Evolutionary conservation across 176 grass and related monocot species (phyloP).

Genomic region (Juncus effusus): DNA sequence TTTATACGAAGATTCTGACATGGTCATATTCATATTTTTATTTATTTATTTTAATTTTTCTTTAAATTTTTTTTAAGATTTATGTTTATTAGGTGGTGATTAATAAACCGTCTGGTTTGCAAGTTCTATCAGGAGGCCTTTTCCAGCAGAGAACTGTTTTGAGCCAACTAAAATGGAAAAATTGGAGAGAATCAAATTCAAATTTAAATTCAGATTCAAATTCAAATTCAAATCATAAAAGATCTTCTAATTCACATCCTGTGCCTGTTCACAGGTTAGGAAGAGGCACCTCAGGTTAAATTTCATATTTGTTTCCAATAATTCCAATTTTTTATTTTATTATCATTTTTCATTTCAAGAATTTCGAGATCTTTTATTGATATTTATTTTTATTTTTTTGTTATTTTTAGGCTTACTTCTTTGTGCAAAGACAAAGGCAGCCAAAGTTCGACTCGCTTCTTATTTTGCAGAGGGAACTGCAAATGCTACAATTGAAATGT

Average conservation of each 20-base stretch:
- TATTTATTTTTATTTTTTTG: constrained; percentile 12
- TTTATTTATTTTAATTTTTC: too few species aligned
- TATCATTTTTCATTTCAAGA: too few species aligned
- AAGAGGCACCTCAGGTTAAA: constrained; percentile 84
- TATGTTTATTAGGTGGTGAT: constrained; percentile 50
- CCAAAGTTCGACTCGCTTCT: constrained; percentile 70
- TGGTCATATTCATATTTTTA: constrained; percentile 34
- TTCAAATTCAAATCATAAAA: constrained; percentile 28
- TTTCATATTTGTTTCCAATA: constrained; percentile 4
- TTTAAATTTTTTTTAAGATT: neutral
- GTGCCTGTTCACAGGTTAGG: constrained; percentile 88
- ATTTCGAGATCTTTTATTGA: constrained; percentile 7
- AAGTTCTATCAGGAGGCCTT: constrained; percentile 91
- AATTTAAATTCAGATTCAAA: constrained; percentile 8
- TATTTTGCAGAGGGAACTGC: constrained; percentile 75
- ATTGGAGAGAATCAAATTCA: constrained; percentile 42
- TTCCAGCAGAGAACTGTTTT: constrained; percentile 91
- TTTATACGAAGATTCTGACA: constrained; percentile 92
- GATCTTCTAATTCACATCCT: constrained; percentile 45
- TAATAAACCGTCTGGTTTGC: constrained; percentile 92
- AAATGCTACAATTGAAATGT: constrained; percentile 52
- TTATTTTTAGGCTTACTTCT: constrained; percentile 62
- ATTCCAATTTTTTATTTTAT: too few species aligned
- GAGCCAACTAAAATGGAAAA: constrained; percentile 68
- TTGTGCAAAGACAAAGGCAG: constrained; percentile 87